Evolutionary conservation across 345 rosid species (phyloP).

Genomic region (Populus deltoides): DNA sequence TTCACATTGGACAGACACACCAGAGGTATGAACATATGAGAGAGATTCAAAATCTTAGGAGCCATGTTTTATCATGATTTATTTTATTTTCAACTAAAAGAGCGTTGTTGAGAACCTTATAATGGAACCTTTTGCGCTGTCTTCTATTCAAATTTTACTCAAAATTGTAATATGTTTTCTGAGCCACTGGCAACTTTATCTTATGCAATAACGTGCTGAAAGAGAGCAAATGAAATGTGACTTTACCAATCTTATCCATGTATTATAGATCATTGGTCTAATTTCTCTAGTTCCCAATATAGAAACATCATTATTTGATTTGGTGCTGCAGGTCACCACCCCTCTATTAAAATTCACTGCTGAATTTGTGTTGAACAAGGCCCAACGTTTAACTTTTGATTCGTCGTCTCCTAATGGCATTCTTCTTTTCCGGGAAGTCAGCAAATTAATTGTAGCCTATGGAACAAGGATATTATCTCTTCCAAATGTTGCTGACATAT

Average conservation of each 20-base stretch:
- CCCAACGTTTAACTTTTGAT: constrained; percentile 92
- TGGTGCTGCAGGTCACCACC: constrained; percentile 78
- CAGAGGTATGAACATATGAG: constrained; percentile 59
- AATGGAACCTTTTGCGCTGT: neutral
- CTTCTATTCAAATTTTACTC: neutral
- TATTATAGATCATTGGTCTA: neutral
- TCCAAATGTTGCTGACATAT: constrained; percentile 90
- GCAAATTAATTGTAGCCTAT: constrained; percentile 91
- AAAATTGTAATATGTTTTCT: neutral
- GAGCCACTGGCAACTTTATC: neutral
- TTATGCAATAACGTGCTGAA: neutral
- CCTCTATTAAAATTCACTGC: constrained; percentile 95
- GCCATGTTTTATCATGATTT: neutral
- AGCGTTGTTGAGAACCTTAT: neutral
- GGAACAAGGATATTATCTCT: constrained; percentile 92
- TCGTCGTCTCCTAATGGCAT: constrained; percentile 98
- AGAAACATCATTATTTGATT: constrained; percentile 6
- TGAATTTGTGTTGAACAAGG: constrained; percentile 94
- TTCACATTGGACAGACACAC: constrained; percentile 93
- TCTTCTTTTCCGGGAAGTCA: constrained; percentile 98
- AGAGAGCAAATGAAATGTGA: neutral
- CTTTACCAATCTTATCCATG: neutral
- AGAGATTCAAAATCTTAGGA: neutral
- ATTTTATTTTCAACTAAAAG: neutral
- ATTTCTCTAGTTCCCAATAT: neutral